Conservation (phyloP, 1,284 basidiomycete genomes). For the Cryptococcus sp. region DNA sequence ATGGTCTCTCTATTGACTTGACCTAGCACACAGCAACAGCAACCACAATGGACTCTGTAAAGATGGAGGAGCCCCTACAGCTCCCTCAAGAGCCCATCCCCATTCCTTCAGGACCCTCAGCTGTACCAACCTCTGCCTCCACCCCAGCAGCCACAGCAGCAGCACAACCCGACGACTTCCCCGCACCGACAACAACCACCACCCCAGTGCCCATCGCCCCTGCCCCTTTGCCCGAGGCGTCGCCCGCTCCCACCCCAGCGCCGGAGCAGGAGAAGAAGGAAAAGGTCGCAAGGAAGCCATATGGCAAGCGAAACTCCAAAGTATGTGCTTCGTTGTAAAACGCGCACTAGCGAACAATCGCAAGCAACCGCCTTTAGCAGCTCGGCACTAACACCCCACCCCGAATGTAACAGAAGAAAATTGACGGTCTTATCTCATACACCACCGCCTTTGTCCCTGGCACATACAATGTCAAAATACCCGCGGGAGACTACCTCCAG, state of each 20-base stretch:
- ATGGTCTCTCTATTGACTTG: too few relatives aligned
- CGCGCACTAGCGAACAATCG: too few relatives aligned
- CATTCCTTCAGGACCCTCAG: too few relatives aligned
- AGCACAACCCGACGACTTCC: too few relatives aligned
- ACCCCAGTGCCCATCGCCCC: not conserved
- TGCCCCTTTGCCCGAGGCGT: not conserved
- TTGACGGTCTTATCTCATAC: constrained; percentile 28
- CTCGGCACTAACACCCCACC: too few relatives aligned
- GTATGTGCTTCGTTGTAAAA: not conserved
- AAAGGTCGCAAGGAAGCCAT: too few relatives aligned
- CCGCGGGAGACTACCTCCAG: constrained; percentile 40
- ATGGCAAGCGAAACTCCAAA: not conserved
- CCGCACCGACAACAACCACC: not conserved
- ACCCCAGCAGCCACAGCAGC: too few relatives aligned
- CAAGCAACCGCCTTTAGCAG: not conserved
- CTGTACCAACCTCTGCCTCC: too few relatives aligned
- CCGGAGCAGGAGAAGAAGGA: not conserved
- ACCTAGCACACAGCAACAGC: too few relatives aligned
- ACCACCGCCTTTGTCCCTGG: constrained; percentile 42
- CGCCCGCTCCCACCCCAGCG: not conserved
- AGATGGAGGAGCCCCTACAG: too few relatives aligned
- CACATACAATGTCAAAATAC: constrained; percentile 44
- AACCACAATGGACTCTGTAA: too few relatives aligned
- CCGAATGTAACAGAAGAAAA: constrained; percentile 13
- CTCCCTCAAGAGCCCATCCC: too few relatives aligned